These are phyloP conservation scores for Tuber borchii DNA, from an alignment of 495 filamentous ascomycete species.

Conservation along the genomic window DNA sequence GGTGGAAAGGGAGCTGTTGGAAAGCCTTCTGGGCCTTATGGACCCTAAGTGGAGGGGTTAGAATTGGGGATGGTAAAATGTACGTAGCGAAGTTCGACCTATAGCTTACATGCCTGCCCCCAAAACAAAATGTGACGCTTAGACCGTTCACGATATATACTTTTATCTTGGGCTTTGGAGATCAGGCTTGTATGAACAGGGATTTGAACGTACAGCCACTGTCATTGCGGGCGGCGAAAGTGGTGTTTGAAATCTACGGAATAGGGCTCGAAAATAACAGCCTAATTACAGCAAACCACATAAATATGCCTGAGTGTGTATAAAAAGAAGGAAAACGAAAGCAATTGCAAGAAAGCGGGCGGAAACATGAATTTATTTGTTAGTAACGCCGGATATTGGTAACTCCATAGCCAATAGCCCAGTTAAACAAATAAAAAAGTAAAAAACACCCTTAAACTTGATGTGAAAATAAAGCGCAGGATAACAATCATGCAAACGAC, in stretches of 20 bases:
- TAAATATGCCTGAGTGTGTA: not conserved
- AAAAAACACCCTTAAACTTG: not conserved
- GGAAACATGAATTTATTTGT: not conserved
- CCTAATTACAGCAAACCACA: not conserved
- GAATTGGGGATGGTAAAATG: conserved; percentile 20
- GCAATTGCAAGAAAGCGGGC: not conserved
- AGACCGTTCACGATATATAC: not conserved
- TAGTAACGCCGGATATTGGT: not conserved
- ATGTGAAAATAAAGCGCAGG: not conserved
- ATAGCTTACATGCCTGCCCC: conserved; percentile 1
- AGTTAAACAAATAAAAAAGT: not conserved
- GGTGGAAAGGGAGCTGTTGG: conserved; percentile 9
- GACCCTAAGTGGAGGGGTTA: conserved; percentile 22
- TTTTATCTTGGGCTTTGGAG: not conserved
- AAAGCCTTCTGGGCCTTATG: conserved; percentile 20
- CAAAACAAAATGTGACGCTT: not conserved
- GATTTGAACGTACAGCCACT: not conserved
- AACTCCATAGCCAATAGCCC: not conserved
- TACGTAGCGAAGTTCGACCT: conserved; percentile 10
- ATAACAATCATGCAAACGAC: not conserved
- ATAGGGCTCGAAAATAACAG: not conserved
- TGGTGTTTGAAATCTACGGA: not conserved
- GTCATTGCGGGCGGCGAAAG: not conserved
- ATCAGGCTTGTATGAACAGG: conserved; percentile 7
- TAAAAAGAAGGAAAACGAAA: not conserved